phyloP scores from a whole-genome alignment of 2,329 filamentous ascomycete genomes.

The Hawksworthiomyces lignivorus region DNA sequence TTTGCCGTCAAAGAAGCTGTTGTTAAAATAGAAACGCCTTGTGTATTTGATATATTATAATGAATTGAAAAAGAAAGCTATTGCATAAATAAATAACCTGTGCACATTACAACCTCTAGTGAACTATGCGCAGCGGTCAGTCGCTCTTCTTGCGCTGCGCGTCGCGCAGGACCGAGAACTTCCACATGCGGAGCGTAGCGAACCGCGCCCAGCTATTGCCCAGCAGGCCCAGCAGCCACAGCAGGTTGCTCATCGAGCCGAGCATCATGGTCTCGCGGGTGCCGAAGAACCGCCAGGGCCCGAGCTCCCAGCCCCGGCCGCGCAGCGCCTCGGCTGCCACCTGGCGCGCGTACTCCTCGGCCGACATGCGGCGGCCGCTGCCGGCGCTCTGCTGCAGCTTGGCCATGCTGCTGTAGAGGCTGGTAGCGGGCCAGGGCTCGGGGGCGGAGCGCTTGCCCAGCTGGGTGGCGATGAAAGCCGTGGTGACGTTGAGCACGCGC shows the following conservation, averaged over 20 bases:
- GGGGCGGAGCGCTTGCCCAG: slow-evolving; percentile 37
- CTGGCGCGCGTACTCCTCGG: slow-evolving; percentile 19
- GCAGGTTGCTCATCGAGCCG: slow-evolving; percentile 9
- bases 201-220: slow-evolving; percentile 14
- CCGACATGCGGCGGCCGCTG: slow-evolving; percentile 18
- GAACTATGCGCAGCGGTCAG: too few relatives aligned
- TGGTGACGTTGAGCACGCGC: slow-evolving; percentile 46
- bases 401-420: slow-evolving; percentile 38
- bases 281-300: slow-evolving; percentile 12
- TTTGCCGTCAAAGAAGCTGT: too few relatives aligned
- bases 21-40: too few relatives aligned
- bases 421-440: slow-evolving; percentile 34
- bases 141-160: slow-evolving; percentile 15
- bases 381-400: slow-evolving; percentile 16
- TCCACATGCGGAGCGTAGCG: slow-evolving; percentile 12
- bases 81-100: too few relatives aligned
- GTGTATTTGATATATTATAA: too few relatives aligned
- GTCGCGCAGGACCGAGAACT: slow-evolving; percentile 8
- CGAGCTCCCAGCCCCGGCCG: slow-evolving; percentile 11
- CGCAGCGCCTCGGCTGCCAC: slow-evolving; percentile 12
- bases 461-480: slow-evolving; percentile 38
- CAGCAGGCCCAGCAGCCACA: slow-evolving; percentile 16
- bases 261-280: slow-evolving; percentile 15
- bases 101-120: too few relatives aligned
- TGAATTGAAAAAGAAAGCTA: too few relatives aligned